Conservation (phyloP, 768 basidiomycete genomes). For the Russula ochroleuca region DNA sequence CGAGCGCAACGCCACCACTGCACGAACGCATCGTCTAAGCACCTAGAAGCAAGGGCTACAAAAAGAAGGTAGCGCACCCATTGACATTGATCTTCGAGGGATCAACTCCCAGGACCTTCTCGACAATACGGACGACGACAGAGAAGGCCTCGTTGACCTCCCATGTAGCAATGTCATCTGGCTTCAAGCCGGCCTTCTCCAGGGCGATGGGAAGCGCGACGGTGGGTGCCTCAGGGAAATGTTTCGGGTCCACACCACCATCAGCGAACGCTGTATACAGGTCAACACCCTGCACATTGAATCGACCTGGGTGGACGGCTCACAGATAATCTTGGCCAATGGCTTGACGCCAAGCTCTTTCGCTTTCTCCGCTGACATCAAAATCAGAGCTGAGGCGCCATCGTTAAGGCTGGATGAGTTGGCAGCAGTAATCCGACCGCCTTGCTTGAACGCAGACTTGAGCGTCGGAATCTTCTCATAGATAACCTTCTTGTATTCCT, state of each 20-base stretch:
- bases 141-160: constrained; percentile 99
- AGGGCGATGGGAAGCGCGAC: constrained; percentile 86
- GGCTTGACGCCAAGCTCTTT: constrained; percentile 88
- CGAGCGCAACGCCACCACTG: constrained; percentile 94
- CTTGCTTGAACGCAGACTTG: constrained; percentile 84
- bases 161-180: constrained; percentile 83
- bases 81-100: constrained; percentile 86
- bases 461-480: constrained; percentile 91
- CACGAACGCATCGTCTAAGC: constrained; percentile 22
- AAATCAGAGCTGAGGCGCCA: constrained; percentile 91
- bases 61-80: constrained; percentile 50
- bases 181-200: constrained; percentile 75
- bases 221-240: constrained; percentile 95
- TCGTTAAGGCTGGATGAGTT: constrained; percentile 95
- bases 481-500: constrained; percentile 96
- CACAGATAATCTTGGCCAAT: constrained; percentile 91
- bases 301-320: constrained; percentile 34
- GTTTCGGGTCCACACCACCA: constrained; percentile 92
- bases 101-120: constrained; percentile 81
- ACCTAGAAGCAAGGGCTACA: constrained; percentile 10
- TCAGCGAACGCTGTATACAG: constrained; percentile 79
- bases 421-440: constrained; percentile 90
- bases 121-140: constrained; percentile 84
- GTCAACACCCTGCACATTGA: constrained; percentile 6
- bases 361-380: constrained; percentile 92